Evolutionary conservation across 2,329 filamentous ascomycete genomes (phyloP).

Genomic region (Neonectria hederae): DNA sequence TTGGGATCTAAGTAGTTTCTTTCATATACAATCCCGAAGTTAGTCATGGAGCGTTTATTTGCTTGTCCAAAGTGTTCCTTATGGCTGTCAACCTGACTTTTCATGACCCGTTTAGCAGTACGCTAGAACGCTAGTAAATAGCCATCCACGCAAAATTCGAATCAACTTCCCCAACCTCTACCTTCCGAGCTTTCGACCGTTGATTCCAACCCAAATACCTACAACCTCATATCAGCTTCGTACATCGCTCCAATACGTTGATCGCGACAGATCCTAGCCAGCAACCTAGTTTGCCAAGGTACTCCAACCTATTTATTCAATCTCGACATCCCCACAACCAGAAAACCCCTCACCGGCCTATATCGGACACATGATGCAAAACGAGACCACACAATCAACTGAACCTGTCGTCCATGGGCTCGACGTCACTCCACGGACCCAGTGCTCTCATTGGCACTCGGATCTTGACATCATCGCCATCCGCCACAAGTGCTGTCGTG

Average conservation of each 20-base stretch:
- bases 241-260: neutral
- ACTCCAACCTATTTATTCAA: neutral
- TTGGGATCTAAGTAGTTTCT: neutral
- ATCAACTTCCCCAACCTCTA: too few relatives aligned
- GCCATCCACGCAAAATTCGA: too few relatives aligned
- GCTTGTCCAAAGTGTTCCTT: too few relatives aligned
- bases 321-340: neutral
- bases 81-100: neutral
- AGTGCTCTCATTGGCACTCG: conserved; percentile 28
- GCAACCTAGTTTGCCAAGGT: neutral
- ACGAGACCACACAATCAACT: neutral
- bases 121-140: neutral
- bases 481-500: conserved; percentile 25
- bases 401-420: conserved; percentile 11
- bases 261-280: too few relatives aligned
- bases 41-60: neutral
- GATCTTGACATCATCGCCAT: conserved; percentile 29
- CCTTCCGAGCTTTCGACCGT: neutral
- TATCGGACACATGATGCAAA: neutral
- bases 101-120: neutral
- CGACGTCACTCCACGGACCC: conserved; percentile 15
- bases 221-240: neutral
- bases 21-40: neutral
- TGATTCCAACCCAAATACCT: neutral
- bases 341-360: neutral